Conservation (phyloP, 2,329 filamentous ascomycete species). For the Ophiocordyceps polyrhachis-furcata region DNA sequence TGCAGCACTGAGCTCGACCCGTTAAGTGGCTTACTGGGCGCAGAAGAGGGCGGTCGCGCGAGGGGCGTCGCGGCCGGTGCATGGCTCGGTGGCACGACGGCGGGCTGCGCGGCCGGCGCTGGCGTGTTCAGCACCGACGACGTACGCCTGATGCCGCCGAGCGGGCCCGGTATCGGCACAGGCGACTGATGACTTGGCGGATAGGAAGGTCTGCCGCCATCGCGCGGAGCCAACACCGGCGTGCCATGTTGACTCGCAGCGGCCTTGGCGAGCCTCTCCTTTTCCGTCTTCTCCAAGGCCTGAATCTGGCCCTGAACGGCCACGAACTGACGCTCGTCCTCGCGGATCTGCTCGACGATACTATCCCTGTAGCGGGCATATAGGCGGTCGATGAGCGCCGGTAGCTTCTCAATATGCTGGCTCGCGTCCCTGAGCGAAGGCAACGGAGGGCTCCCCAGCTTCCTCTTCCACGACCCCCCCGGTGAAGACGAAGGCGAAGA, state of each 20-base stretch:
- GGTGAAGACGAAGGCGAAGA: constrained; percentile 26
- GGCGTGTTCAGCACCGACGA: constrained; percentile 12
- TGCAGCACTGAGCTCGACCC: constrained; percentile 17
- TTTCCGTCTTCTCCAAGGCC: constrained; percentile 38
- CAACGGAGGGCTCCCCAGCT: constrained; percentile 45
- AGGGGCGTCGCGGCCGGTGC: constrained; percentile 11
- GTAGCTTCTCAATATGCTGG: constrained; percentile 48
- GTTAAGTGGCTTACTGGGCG: constrained; percentile 10
- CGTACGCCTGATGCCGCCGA: constrained; percentile 9
- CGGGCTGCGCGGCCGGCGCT: constrained; percentile 6
- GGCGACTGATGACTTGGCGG: constrained; percentile 9
- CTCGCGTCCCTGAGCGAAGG: constrained; percentile 48
- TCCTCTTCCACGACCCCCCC: constrained; percentile 46
- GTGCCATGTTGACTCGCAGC: constrained; percentile 17
- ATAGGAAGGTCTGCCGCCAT: constrained; percentile 11
- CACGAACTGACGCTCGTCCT: constrained; percentile 52
- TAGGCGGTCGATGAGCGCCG: constrained; percentile 50
- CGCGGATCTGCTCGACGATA: constrained; percentile 48
- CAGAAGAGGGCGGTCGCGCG: constrained; percentile 10
- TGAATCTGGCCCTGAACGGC: constrained; percentile 47
- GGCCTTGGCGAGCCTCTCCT: constrained; percentile 17
- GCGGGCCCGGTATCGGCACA: constrained; percentile 5
- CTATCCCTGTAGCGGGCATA: constrained; percentile 58
- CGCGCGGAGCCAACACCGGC: constrained; percentile 14
- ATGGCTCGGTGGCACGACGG: constrained; percentile 11